A percentile compares a stretch with the other conserved stretches of the same genome.
Conservation (phyloP, 257 asterid genomes). For the Thymus quinquecostatus region DNA sequence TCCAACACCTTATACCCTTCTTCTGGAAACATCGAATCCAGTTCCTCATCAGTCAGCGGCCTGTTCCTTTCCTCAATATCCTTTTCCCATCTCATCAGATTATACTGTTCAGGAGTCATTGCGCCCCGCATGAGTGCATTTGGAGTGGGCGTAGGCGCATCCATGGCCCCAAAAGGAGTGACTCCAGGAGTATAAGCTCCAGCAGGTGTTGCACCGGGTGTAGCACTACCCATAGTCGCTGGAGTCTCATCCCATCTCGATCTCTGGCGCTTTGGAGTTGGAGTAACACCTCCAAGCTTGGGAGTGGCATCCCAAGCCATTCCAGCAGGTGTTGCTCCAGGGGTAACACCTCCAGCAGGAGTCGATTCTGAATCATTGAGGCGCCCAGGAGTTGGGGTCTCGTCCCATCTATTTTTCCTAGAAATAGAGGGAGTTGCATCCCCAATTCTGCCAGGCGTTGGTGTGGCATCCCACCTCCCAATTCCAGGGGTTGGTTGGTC, state of each 20-base stretch:
- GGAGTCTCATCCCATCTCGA: conserved; percentile 99
- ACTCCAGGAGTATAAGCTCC: conserved; percentile 85
- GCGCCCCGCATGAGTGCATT: conserved; percentile 75
- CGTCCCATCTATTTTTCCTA: conserved; percentile 90
- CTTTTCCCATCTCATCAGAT: conserved; percentile 87
- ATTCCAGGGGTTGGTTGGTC: conserved; percentile 79
- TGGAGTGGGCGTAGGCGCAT: conserved; percentile 89
- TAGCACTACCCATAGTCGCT: conserved; percentile 92
- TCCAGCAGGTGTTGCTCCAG: conserved; percentile 93
- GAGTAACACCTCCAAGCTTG: conserved; percentile 79
- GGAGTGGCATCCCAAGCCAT: conserved; percentile 98
- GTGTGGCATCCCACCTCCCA: conserved; percentile 99
- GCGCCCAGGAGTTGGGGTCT: conserved; percentile 95
- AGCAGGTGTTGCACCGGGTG: conserved; percentile 90
- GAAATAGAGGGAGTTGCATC: conserved; percentile 85
- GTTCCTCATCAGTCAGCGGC: conserved; percentile 87
- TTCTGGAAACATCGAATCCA: conserved; percentile 82
- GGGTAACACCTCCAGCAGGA: conserved; percentile 85
- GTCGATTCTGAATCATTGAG: conserved; percentile 83
- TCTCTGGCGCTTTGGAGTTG: conserved; percentile 92
- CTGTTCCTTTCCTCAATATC: conserved; percentile 89
- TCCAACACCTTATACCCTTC: conserved; percentile 89
- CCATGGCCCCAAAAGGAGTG: conserved; percentile 79
- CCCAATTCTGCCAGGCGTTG: conserved; percentile 89
- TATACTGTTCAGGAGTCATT: conserved; percentile 90